Percentiles rank a stretch among this genome's conserved stretches.
Conservation (phyloP, 345 rosid species). For the Populus alba region DNA sequence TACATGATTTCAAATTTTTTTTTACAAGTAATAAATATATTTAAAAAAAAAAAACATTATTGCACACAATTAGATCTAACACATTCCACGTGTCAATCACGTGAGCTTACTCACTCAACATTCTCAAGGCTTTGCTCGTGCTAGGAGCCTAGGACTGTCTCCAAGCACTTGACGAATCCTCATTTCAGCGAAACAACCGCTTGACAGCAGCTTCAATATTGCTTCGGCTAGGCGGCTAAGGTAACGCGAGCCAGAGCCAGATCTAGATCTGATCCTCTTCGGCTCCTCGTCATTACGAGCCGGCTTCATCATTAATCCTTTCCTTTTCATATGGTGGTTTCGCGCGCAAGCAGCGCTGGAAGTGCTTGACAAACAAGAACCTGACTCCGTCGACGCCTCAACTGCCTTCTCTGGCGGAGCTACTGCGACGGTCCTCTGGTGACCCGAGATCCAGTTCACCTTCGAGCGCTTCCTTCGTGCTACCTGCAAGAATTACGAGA, state of each 20-base stretch:
- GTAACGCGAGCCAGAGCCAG: constrained; percentile 31
- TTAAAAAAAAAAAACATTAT: too few species aligned
- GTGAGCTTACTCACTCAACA: constrained; percentile 35
- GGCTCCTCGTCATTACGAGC: background rate
- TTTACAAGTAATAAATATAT: background rate
- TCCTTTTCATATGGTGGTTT: constrained; percentile 17
- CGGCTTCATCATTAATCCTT: constrained; percentile 12
- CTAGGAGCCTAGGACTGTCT: constrained; percentile 60
- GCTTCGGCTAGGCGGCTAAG: constrained; percentile 66
- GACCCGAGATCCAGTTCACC: constrained; percentile 33
- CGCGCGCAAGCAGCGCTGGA: constrained; percentile 46
- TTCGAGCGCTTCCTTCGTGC: constrained; percentile 51
- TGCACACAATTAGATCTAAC: background rate
- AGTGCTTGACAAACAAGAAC: constrained; percentile 59
- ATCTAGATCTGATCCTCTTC: constrained; percentile 26
- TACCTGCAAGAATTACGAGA: constrained; percentile 33
- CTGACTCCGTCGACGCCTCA: constrained; percentile 35
- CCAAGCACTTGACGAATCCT: constrained; percentile 72
- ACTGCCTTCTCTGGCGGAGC: constrained; percentile 19
- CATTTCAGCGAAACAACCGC: constrained; percentile 60
- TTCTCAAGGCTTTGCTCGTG: constrained; percentile 96
- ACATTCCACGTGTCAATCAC: background rate
- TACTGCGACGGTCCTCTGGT: constrained; percentile 9
- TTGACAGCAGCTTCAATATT: constrained; percentile 67
- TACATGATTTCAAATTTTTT: too few species aligned